phyloP scores from a whole-genome alignment of 2,329 filamentous ascomycete genomes.

The Sordariomycetes sp. region DNA sequence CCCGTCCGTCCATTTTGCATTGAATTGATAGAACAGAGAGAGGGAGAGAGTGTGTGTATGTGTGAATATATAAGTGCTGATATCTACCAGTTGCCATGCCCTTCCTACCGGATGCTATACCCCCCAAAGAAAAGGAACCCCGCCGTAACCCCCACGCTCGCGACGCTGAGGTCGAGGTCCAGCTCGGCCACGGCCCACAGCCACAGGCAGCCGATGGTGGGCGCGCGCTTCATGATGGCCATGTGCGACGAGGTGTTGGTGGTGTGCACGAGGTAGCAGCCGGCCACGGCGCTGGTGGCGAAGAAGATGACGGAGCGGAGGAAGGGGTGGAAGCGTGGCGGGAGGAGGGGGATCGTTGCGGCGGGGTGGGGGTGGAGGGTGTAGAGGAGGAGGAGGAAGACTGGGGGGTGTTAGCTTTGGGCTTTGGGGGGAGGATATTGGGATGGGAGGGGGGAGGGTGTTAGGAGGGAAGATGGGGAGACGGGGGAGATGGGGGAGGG shows the following conservation, averaged over 20 bases:
- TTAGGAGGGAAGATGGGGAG: not conserved
- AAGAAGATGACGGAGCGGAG: slow-evolving; percentile 55
- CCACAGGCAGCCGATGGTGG: slow-evolving; percentile 84
- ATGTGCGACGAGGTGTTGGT: slow-evolving; percentile 75
- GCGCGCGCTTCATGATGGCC: slow-evolving; percentile 82
- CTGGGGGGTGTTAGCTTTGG: slow-evolving; percentile 19
- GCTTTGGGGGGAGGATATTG: slow-evolving; percentile 3
- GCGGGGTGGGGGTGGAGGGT: slow-evolving; percentile 42
- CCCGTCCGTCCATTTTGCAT: no score
- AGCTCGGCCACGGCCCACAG: slow-evolving; percentile 89
- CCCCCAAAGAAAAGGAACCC: slow-evolving; percentile 37
- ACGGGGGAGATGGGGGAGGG: not conserved
- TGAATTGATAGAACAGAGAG: no score
- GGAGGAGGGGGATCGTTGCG: slow-evolving; percentile 36
- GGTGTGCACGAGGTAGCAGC: slow-evolving; percentile 72
- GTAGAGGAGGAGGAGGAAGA: slow-evolving; percentile 45
- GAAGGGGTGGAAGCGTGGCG: slow-evolving; percentile 30
- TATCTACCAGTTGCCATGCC: not conserved
- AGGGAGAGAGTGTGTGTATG: not conserved
- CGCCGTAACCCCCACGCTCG: slow-evolving; percentile 35
- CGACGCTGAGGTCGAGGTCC: slow-evolving; percentile 54
- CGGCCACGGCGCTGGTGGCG: slow-evolving; percentile 44
- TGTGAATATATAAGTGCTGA: not conserved
- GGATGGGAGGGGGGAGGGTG: slow-evolving; percentile 2
- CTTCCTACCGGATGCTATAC: slow-evolving; percentile 30